Evolutionary conservation across 2,329 filamentous ascomycete genomes (phyloP), one percentile per base, ranked within the genome.

Genomic region (Corynespora cassiicola): DNA sequence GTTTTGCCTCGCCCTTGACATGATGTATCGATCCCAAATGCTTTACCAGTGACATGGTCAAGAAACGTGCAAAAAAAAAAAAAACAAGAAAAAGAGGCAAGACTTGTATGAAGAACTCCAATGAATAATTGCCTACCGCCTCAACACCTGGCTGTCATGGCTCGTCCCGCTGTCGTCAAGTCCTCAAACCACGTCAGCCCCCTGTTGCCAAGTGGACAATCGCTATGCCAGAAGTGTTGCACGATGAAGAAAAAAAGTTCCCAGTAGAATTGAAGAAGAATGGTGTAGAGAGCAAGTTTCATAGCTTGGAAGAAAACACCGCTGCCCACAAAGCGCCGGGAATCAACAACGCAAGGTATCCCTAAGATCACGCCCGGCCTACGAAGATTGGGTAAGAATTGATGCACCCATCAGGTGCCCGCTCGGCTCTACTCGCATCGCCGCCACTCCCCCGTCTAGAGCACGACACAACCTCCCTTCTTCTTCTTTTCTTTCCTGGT

Each of bases 401-500:
- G 55, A 56, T 50, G 49, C 47, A 33, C 47, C 34, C 50, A 32
- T 42, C 41, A 39, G 36, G 19, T 39, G 27, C 35, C 18, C 28
- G 28, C 31, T 20, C 25, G 15, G 16, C 39, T 36, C 31, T 12
- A 16, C n/a, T 10, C 17, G 11, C 14, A 21, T 26, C 32, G 19
- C 35, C 33, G 31, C 25, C 17, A 26, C n/a, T 32, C 31, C 38
- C 14, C 30, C 25, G 31, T 50, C 50, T 61, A 72, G 42, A 72
- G 61, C 38, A 71, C 59, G 28, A 60, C 45, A 50, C 68, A 71
- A 31, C 58, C 56, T 12, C 25, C 20, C 23, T 30, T 32, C 16
- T 54, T 61, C 32, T 52, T 55, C 14, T 52, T 52, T 34, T 89
- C 90, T 80, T 92, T 94, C 39, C 56, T 52, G 37, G 85, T 84